Base-by-base conservation (phyloP, 2,329 filamentous ascomycete species). In the Chrysoporthe deuterocubensis region DNA sequence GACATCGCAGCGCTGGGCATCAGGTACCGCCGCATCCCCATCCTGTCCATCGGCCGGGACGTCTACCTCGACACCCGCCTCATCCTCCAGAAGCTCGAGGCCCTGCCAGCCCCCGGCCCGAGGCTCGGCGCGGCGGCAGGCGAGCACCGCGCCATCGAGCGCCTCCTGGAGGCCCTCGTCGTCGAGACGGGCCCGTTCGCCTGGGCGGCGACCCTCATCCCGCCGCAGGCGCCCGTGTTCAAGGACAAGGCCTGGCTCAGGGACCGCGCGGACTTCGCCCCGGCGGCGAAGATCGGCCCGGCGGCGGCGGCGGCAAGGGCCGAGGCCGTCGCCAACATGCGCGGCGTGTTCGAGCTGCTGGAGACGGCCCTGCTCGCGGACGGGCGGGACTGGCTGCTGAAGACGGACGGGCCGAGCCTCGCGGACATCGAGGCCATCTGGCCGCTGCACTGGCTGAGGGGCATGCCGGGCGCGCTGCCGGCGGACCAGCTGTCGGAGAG, bases 341-440 rank as follows among this genome's bases (percentile, higher is more conserved):
- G 82, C 32, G 78, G 82, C 57, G 82, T 79, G 3, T 86, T 92
- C 71, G 81, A 81, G 48, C 74, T 90, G 56, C 75, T 92, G 2
- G 91, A 94, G 79, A 81, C 78, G 2, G 86, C 84, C 0, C 75
- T 92, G 65, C 80, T 94, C 5, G 84, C 81, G 0, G 90, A 93
- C 77, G 89, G 87, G n/a, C 82, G 90, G 65, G 75, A 84, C 3
- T 93, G 90, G 90, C 78, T 93, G 9, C 77, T 90, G 14, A 81
- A 80, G 13, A 85, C 82, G 1, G 73, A 82, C 2, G 76, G 76
- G 21, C 87, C 88, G 1, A 83, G 81, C 1, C 76, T 92, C 70
- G 89, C 86, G 4, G 91, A 94, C 75, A 87, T 93, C 69, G 88
- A 93, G 78, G 87, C 85, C 56, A 79, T 90, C 14, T 92, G 88